Evolutionary conservation across 2,329 filamentous ascomycete species (phyloP).

Genomic region (Aspergillus sp.): DNA sequence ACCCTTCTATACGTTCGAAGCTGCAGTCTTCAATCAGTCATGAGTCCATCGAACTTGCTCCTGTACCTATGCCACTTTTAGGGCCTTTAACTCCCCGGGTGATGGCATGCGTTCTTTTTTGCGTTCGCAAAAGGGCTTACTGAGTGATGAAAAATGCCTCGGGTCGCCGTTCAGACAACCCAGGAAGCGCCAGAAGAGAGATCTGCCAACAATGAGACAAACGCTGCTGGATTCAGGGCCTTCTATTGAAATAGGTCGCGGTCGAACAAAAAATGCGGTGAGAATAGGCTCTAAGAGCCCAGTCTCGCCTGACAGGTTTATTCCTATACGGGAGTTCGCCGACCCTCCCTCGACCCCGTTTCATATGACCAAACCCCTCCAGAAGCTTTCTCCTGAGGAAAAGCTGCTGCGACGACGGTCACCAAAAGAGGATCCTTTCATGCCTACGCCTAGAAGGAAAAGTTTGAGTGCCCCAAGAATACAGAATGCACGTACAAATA

Average conservation of each 20-base stretch:
- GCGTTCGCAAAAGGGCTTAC: too few relatives aligned
- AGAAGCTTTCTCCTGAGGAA: slow-evolving; percentile 44
- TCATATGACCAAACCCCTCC: slow-evolving; percentile 46
- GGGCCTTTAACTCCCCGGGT: slow-evolving; percentile 1
- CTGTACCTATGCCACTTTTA: slow-evolving; percentile 2
- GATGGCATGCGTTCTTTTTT: neutral
- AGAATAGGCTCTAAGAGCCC: slow-evolving; percentile 14
- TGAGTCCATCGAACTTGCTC: slow-evolving; percentile 3
- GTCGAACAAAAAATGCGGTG: slow-evolving; percentile 10
- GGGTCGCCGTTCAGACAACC: neutral
- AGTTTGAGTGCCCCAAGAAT: slow-evolving; percentile 8
- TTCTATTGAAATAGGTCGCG: slow-evolving; percentile 8
- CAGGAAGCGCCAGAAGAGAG: neutral
- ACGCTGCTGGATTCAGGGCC: neutral
- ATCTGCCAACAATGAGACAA: neutral
- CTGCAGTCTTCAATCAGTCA: slow-evolving; percentile 2
- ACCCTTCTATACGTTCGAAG: slow-evolving; percentile 10
- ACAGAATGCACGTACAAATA: slow-evolving; percentile 10
- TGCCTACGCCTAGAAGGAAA: slow-evolving; percentile 31
- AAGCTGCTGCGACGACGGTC: slow-evolving; percentile 41
- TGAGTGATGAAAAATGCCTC: neutral
- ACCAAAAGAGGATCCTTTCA: slow-evolving; percentile 50
- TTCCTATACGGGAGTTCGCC: slow-evolving; percentile 43
- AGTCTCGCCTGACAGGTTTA: slow-evolving; percentile 54
- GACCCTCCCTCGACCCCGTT: slow-evolving; percentile 45